phyloP scores from a whole-genome alignment of 257 asterid species.

The Schizonepeta tenuifolia region DNA sequence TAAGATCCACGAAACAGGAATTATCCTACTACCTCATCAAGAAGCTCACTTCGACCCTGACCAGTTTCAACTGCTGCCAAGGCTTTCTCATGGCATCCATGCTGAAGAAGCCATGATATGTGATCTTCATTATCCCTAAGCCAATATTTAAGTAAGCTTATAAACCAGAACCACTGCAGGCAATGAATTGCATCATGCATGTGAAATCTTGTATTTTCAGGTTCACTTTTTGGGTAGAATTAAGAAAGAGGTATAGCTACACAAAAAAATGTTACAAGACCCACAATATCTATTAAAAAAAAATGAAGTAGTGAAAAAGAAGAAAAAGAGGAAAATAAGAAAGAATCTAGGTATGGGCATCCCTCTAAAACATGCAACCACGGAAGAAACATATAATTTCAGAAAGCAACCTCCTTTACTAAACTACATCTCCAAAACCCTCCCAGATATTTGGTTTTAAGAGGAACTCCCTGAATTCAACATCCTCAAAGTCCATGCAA shows the following conservation, averaged over 20 bases:
- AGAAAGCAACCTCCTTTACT: constrained; percentile 17
- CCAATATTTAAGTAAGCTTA: constrained; percentile 32
- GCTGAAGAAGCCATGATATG: constrained; percentile 98
- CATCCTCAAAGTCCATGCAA: constrained; percentile 25
- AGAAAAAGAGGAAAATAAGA: background rate
- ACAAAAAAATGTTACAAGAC: background rate
- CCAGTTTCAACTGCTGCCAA: constrained; percentile 98
- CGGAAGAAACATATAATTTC: constrained; percentile 13
- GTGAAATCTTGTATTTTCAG: constrained; percentile 13
- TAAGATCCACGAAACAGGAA: constrained; percentile 22
- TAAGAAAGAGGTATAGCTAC: constrained; percentile 21
- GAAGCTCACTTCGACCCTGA: constrained; percentile 91
- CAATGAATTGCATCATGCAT: constrained; percentile 20
- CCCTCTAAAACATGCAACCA: constrained; percentile 21
- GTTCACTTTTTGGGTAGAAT: constrained; percentile 9
- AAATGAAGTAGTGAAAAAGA: constrained; percentile 2
- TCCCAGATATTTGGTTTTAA: constrained; percentile 22
- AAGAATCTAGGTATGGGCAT: constrained; percentile 15
- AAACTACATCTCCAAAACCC: constrained; percentile 2
- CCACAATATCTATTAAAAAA: background rate
- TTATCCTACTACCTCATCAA: constrained; percentile 74
- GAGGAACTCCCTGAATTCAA: constrained; percentile 19
- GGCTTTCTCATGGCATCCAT: constrained; percentile 94
- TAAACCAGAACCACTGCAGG: constrained; percentile 23
- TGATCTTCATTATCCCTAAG: constrained; percentile 98